phyloP scores from a whole-genome alignment of 257 asterid species.

The Solanum pennellii region DNA sequence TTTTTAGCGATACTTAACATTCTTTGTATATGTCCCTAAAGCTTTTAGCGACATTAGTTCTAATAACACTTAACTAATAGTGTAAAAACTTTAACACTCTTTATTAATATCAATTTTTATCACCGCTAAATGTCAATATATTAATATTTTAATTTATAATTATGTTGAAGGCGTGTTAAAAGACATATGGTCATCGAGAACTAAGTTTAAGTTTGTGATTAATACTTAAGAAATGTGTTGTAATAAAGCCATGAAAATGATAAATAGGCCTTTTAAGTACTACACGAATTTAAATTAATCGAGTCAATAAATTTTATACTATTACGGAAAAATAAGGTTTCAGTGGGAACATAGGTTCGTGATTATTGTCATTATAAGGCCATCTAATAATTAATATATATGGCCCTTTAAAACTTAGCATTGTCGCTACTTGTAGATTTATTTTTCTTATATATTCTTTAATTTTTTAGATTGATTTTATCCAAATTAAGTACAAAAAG shows the following conservation, averaged over 20 bases:
- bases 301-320: rapidly evolving
- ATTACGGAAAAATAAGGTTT: not conserved
- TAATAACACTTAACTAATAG: no score
- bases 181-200: not conserved
- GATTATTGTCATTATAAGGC: not conserved
- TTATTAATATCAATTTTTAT: no score
- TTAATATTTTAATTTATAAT: not conserved
- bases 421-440: not conserved
- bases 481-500: not conserved
- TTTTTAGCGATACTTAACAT: no score
- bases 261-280: not conserved
- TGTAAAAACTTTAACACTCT: no score
- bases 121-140: not conserved
- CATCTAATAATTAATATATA: not conserved
- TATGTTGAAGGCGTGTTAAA: not conserved
- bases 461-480: not conserved
- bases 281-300: not conserved
- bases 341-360: not conserved
- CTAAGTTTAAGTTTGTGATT: not conserved
- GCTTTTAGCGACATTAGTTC: no score
- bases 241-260: not conserved
- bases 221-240: not conserved
- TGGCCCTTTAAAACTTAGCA: not conserved
- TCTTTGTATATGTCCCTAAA: no score
- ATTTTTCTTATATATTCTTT: not conserved